These are phyloP conservation scores for Hypoxylon sp. DNA, from an alignment of 2,329 filamentous ascomycete species.

Conservation along the genomic window DNA sequence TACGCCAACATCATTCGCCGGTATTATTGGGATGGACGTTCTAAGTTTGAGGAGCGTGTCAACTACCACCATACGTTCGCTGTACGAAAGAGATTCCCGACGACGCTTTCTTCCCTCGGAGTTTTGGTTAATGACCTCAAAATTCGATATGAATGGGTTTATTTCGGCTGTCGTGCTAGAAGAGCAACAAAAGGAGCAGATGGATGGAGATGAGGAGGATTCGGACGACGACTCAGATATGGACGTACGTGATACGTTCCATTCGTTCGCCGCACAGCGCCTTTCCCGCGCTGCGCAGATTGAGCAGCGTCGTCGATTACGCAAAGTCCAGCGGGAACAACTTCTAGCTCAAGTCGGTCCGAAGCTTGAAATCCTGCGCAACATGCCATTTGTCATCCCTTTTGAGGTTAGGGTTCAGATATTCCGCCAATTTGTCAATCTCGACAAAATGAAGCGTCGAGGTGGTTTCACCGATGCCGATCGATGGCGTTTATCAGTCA, in stretches of 20 bases:
- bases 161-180: conserved; percentile 88
- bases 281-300: conserved; percentile 72
- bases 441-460: conserved; percentile 81
- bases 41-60: conserved; percentile 83
- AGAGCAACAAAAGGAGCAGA: conserved; percentile 80
- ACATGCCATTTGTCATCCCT: conserved; percentile 97
- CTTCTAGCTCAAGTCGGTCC: conserved; percentile 84
- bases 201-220: conserved; percentile 71
- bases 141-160: conserved; percentile 90
- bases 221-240: conserved; percentile 58
- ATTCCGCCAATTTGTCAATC: conserved; percentile 89
- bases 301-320: conserved; percentile 74
- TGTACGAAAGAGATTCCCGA: conserved; percentile 93
- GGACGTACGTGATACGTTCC: conserved; percentile 46
- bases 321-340: conserved; percentile 74
- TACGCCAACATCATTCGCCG: conserved; percentile 49
- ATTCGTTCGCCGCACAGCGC: conserved; percentile 64
- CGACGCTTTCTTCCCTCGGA: conserved; percentile 83
- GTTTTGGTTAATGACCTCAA: conserved; percentile 93
- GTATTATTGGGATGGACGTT: conserved; percentile 77
- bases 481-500: conserved; percentile 74
- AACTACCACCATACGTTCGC: conserved; percentile 83
- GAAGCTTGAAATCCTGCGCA: conserved; percentile 88
- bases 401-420: conserved; percentile 92
- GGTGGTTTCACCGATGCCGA: conserved; percentile 78